Evolutionary conservation across 116 monocot species (phyloP).

Genomic region (Posidonia oceanica): DNA sequence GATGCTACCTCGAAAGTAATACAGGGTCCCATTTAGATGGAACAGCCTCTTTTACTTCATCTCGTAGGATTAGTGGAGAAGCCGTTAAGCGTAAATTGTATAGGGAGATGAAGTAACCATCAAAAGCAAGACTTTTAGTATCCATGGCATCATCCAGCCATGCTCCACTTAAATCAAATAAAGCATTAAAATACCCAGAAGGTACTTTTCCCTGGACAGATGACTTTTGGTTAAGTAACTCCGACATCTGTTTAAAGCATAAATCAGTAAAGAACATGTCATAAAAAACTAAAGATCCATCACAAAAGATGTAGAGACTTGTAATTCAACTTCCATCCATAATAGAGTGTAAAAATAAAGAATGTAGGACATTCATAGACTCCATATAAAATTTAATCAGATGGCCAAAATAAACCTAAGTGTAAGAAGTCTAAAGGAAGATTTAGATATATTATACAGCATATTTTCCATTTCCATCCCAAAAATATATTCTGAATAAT

Average conservation of each 20-base stretch:
- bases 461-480: too few species aligned
- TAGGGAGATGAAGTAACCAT: constrained; percentile 89
- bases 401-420: too few species aligned
- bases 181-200: constrained; percentile 91
- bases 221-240: constrained; percentile 83
- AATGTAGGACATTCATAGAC: too few species aligned
- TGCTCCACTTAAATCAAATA: constrained; percentile 80
- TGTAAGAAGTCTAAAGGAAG: too few species aligned
- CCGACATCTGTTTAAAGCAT: constrained; percentile 66
- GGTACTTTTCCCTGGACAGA: constrained; percentile 92
- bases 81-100: constrained; percentile 75
- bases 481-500: too few species aligned
- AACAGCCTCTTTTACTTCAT: constrained; percentile 12
- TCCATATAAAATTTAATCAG: too few species aligned
- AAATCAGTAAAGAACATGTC: background rate
- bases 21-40: constrained; percentile 73
- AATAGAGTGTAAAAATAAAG: too few species aligned
- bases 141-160: constrained; percentile 80
- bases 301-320: too few species aligned
- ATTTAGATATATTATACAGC: too few species aligned
- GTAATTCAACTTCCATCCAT: too few species aligned
- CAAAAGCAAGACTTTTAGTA: constrained; percentile 75
- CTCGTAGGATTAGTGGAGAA: constrained; percentile 9
- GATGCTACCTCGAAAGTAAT: constrained; percentile 47
- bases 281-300: too few species aligned